Evolutionary conservation across 139 green algal genomes (phyloP).

Genomic region (Pleodorina starrii): DNA sequence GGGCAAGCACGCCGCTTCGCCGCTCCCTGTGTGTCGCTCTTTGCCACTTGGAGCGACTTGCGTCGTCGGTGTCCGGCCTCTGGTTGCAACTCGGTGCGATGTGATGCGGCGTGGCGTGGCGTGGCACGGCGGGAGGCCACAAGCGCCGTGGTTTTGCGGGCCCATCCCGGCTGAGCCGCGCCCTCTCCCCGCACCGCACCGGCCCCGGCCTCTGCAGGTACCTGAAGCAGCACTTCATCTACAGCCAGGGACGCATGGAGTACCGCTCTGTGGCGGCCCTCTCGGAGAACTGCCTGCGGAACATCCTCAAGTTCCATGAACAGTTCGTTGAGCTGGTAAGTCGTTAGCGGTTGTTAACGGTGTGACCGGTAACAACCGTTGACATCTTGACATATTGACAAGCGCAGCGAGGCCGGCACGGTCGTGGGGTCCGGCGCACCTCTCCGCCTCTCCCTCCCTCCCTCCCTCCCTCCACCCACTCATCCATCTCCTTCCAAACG

Average conservation of each 20-base stretch:
- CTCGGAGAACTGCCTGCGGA: neutral
- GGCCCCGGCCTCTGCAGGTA: slow-evolving; percentile 26
- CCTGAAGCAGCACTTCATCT: slow-evolving; percentile 34
- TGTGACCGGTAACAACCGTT: neutral
- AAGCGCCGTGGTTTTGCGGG: no score
- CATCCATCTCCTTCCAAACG: no score
- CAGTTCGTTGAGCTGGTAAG: slow-evolving; percentile 19
- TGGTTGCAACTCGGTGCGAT: no score
- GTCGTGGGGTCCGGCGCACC: neutral
- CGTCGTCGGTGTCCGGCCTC: no score
- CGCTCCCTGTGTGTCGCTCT: neutral
- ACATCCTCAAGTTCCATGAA: neutral
- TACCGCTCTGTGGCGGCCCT: slow-evolving; percentile 22
- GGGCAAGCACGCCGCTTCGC: neutral
- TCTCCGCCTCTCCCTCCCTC: neutral
- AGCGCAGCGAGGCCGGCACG: neutral
- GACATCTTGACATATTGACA: neutral
- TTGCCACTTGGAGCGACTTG: neutral
- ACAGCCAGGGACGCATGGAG: neutral
- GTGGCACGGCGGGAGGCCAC: no score
- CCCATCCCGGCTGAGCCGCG: no score
- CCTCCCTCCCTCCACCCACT: neutral
- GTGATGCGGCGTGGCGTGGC: no score
- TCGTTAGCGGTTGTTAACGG: neutral
- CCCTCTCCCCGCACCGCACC: no score